Conservation (phyloP, 129 eudicot genomes). For the Artemisia argyi region DNA sequence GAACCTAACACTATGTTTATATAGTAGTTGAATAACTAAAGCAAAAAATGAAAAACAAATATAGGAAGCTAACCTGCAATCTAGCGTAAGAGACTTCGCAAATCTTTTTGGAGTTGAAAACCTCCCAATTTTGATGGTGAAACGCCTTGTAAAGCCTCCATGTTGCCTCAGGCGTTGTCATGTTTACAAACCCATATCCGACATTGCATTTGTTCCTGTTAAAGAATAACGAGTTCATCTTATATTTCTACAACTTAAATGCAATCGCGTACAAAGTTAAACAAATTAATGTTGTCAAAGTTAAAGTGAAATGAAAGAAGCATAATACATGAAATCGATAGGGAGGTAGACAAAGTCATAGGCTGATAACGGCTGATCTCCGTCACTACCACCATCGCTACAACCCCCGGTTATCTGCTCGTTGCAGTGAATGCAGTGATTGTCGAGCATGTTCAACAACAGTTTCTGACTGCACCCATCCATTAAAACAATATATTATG, state of each 20-base stretch:
- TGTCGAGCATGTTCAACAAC: slow-evolving; percentile 95
- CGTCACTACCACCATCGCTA: slow-evolving; percentile 9
- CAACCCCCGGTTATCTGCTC: slow-evolving; percentile 55
- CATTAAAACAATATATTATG: background rate
- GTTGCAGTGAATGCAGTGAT: slow-evolving; percentile 92
- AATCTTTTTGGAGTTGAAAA: slow-evolving; percentile 89
- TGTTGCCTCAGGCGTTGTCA: slow-evolving; percentile 92
- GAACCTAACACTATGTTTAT: no score
- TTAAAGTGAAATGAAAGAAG: background rate
- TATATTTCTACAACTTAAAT: background rate
- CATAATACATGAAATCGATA: slow-evolving; percentile 77
- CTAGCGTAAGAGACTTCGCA: slow-evolving; percentile 97
- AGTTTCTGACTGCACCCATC: slow-evolving; percentile 69
- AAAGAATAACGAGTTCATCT: background rate
- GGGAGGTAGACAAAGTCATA: slow-evolving; percentile 95
- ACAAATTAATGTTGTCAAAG: background rate
- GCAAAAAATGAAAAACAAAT: no score
- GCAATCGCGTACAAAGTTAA: background rate
- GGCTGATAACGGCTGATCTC: slow-evolving; percentile 68
- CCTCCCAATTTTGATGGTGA: slow-evolving; percentile 95
- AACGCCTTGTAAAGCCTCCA: slow-evolving; percentile 85
- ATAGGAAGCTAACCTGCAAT: slow-evolving; percentile 52
- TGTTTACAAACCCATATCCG: slow-evolving; percentile 97
- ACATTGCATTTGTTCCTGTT: slow-evolving; percentile 91
- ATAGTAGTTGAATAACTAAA: background rate